Conservation (phyloP, 192 early-diverging fungal genomes). For the Coemansia javaensis region DNA sequence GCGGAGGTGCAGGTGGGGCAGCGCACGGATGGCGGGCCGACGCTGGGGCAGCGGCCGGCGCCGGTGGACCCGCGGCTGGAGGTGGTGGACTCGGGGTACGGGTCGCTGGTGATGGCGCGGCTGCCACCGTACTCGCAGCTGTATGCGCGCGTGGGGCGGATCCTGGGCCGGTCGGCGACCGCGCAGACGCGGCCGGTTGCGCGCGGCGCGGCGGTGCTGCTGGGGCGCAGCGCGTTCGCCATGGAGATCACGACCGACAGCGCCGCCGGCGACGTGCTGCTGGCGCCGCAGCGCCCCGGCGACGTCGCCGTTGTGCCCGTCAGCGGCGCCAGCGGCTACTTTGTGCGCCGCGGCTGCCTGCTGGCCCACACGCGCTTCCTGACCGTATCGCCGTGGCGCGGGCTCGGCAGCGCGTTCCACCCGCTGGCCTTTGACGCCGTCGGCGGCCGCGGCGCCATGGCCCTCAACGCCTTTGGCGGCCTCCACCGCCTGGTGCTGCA, state of each 20-base stretch:
- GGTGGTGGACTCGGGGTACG: constrained; percentile 17
- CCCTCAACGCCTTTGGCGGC: constrained; percentile 61
- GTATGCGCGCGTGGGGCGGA: constrained; percentile 23
- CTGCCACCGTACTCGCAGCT: constrained; percentile 39
- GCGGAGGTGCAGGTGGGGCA: too few species aligned
- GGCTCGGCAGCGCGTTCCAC: constrained; percentile 40
- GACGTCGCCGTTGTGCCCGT: constrained; percentile 62
- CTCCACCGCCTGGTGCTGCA: constrained; percentile 63
- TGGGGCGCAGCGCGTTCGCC: constrained; percentile 30
- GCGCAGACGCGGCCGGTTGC: constrained; percentile 9
- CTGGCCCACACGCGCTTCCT: constrained; percentile 52
- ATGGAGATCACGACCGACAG: constrained; percentile 51
- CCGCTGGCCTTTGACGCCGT: constrained; percentile 59
- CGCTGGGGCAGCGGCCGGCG: constrained; percentile 12
- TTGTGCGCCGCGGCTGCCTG: constrained; percentile 59
- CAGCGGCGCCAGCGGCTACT: constrained; percentile 54
- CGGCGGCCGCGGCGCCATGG: constrained; percentile 62
- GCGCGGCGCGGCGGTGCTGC: constrained; percentile 20
- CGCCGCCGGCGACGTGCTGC: constrained; percentile 58
- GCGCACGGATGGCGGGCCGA: too few species aligned
- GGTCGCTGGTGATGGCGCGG: constrained; percentile 21
- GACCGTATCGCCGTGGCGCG: constrained; percentile 28
- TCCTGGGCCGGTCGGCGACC: constrained; percentile 22
- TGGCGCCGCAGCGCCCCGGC: constrained; percentile 59
- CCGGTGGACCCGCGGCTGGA: constrained; percentile 33